phyloP scores from a whole-genome alignment of 108 stramenopile species.

The Bacterosira constricta region DNA sequence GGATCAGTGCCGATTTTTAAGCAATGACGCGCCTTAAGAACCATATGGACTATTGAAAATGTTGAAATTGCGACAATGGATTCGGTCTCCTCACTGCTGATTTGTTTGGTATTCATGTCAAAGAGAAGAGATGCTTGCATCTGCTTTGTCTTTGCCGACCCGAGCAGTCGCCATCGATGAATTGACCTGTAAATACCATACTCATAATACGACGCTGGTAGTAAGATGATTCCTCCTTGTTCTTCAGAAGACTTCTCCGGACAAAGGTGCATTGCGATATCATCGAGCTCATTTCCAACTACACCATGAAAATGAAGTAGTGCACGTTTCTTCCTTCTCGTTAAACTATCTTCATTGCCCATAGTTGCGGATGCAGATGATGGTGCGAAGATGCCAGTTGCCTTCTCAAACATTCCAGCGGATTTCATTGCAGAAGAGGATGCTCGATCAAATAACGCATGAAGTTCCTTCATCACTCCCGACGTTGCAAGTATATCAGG shows the following conservation, averaged over 20 bases:
- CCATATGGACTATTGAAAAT: conserved; percentile 17
- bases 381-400: neutral
- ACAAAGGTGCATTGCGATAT: conserved; percentile 1
- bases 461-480: conserved; percentile 17
- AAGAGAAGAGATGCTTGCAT: neutral
- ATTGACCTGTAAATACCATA: conserved; percentile 35
- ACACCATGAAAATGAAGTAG: conserved; percentile 28
- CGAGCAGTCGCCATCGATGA: conserved; percentile 32
- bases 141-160: conserved; percentile 2
- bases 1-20: neutral
- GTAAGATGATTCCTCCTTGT: neutral
- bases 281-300: conserved; percentile 36
- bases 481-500: neutral
- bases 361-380: neutral
- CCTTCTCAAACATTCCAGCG: conserved; percentile 8
- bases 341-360: neutral
- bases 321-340: conserved; percentile 2
- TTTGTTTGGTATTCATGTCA: conserved; percentile 1
- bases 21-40: neutral
- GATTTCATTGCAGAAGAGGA: conserved; percentile 41
- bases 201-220: conserved; percentile 41
- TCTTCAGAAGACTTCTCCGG: neutral
- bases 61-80: conserved; percentile 23
- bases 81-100: conserved; percentile 7
- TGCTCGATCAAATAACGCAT: conserved; percentile 34